Conservation (phyloP, 768 basidiomycete species). For the Scleroderma bovista region DNA sequence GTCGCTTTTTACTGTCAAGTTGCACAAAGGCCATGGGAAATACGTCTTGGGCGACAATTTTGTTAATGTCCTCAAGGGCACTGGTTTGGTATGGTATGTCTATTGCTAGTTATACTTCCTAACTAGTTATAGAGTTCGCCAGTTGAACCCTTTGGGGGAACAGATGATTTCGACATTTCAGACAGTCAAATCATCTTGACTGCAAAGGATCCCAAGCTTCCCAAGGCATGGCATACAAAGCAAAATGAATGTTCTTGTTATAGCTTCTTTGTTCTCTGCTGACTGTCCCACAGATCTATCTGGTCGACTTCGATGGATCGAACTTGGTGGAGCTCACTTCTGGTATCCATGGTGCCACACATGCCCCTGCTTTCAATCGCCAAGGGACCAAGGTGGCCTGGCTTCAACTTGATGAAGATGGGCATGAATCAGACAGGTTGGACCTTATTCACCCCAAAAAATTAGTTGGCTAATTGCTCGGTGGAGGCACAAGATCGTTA, state of each 20-base stretch:
- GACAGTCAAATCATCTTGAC: constrained; percentile 70
- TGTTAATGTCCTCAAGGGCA: constrained; percentile 57
- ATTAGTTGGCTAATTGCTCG: background rate
- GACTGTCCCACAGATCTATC: constrained; percentile 51
- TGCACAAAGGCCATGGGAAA: constrained; percentile 41
- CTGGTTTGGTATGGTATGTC: constrained; percentile 53
- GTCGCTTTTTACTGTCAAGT: constrained; percentile 64
- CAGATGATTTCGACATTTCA: constrained; percentile 76
- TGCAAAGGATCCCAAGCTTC: constrained; percentile 75
- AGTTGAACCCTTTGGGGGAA: constrained; percentile 84
- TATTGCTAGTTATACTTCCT: constrained; percentile 1
- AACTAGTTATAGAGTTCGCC: constrained; percentile 50
- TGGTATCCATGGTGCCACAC: constrained; percentile 79
- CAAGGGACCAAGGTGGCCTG: constrained; percentile 75
- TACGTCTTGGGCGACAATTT: constrained; percentile 54
- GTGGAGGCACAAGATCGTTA: constrained; percentile 64
- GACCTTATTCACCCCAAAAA: background rate
- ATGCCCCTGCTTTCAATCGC: constrained; percentile 61
- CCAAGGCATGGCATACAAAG: constrained; percentile 82
- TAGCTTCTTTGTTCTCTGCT: background rate
- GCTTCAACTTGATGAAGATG: constrained; percentile 83
- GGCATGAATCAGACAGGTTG: constrained; percentile 83
- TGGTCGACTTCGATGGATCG: constrained; percentile 53
- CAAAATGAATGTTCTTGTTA: constrained; percentile 54
- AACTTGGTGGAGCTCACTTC: constrained; percentile 68